Conservation (phyloP, 2,329 filamentous ascomycete species). For the Albifimbria verrucaria region DNA sequence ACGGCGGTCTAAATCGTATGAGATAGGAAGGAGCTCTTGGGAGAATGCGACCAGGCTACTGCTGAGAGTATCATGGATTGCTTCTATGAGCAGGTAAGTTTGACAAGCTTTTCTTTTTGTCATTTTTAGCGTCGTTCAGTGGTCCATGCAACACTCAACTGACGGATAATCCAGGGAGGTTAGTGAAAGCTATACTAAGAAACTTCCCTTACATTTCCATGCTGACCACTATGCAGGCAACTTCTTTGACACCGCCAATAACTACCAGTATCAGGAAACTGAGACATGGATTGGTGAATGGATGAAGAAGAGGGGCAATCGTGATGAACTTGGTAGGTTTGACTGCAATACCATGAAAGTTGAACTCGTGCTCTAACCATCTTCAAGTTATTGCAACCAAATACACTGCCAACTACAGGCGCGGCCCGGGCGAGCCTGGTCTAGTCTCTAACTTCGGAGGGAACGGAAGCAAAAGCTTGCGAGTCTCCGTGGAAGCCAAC, state of each 20-base stretch:
- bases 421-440: constrained; percentile 18
- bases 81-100: constrained; percentile 37
- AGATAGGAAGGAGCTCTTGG: constrained; percentile 1
- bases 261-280: constrained; percentile 47
- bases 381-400: constrained; percentile 41
- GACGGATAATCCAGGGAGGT: neutral
- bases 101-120: too few species aligned
- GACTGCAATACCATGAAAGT: neutral
- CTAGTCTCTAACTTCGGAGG: constrained; percentile 32
- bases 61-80: constrained; percentile 53
- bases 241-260: constrained; percentile 56
- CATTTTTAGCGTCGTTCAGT: too few species aligned
- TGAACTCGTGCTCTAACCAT: neutral
- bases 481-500: constrained; percentile 34
- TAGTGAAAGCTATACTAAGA: neutral
- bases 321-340: constrained; percentile 34
- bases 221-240: constrained; percentile 43
- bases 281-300: constrained; percentile 50
- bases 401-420: constrained; percentile 37
- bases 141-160: too few species aligned
- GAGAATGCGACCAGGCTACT: constrained; percentile 36
- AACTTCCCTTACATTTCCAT: neutral
- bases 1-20: too few species aligned
- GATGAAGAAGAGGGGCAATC: constrained; percentile 37
- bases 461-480: constrained; percentile 33